Percentiles rank a stretch among this genome's conserved stretches.
phyloP scores from a whole-genome alignment of 345 rosid species.

The Capsella bursapastoris region DNA sequence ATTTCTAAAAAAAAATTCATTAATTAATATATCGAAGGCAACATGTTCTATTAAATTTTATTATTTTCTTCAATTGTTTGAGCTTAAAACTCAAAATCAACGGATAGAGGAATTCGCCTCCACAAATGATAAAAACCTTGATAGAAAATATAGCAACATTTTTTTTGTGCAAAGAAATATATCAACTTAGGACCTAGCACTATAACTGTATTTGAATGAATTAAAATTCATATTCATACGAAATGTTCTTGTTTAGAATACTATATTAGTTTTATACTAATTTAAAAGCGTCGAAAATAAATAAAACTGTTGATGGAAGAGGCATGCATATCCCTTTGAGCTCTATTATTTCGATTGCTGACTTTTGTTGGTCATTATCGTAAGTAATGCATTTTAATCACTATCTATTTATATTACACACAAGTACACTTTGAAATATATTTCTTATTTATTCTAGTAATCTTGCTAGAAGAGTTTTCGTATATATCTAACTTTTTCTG shows the following conservation, averaged over 20 bases:
- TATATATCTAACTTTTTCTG: neutral
- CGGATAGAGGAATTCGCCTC: neutral
- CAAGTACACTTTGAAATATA: neutral
- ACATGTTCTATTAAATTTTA: neutral
- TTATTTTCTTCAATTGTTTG: neutral
- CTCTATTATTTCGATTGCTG: slow-evolving; percentile 13
- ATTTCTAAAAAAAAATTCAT: too few species aligned
- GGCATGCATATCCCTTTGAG: neutral
- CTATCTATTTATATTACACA: neutral
- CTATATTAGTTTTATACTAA: neutral
- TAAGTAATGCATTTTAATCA: neutral
- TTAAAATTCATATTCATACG: neutral
- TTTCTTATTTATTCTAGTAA: neutral
- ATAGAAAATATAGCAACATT: neutral
- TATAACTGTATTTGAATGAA: neutral
- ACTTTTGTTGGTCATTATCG: neutral
- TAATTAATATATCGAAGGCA: neutral
- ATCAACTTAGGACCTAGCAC: neutral
- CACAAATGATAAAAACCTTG: neutral
- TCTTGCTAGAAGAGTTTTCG: slow-evolving; percentile 7
- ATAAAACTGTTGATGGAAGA: neutral
- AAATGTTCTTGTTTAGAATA: neutral
- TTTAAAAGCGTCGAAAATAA: neutral
- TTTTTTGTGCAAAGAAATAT: too few species aligned
- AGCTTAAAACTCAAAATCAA: neutral